Evolutionary conservation across 306 rosid species (phyloP), one percentile per base, ranked within the genome.

Genomic region (Cicer chorassanicum): DNA sequence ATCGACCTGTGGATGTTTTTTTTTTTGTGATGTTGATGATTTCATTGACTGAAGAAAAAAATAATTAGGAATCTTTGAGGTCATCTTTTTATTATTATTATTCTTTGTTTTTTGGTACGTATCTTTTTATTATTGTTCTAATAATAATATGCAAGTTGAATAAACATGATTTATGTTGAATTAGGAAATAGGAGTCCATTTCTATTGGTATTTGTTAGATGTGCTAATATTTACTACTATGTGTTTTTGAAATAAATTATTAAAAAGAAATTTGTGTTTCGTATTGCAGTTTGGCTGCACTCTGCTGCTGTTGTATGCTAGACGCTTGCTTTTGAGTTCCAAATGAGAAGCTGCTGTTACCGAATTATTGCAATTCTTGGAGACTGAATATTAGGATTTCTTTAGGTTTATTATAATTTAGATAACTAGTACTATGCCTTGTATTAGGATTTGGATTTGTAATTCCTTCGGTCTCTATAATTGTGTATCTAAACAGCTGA

Each of bases 271-370:
- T 48, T 66, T 73, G 6, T 60, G 4, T 34, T 7, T 18, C 73
- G 43, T 72, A 3, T 57, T 72, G 65, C 72, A 81, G 87, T 78
- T 65, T 81, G 73, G 88, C 88, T 14, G 85, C 88, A 75, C 85
- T 84, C 2, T 78, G 88, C 74, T 78, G 88, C 56, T 81, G 82
- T 13, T 81, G 88, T 19, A 40, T 84, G n/a, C 74, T 84, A 5
- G 88, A 84, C 6, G 85, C 80, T 43, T 81, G 83, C 62, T 81
- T 81, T 16, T 71, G 67, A 77, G 65, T 77, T 63, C 46, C 34
- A 63, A 61, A 10, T 60, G 73, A 59, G 60, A 59, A 14, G 13
- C 51, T 38, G 49, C 12, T 54, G 78, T 40, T 46, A 68, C 13
- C 42, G 44, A 38, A 8, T 6, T 11, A 44, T 4, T 56, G 39